Evolutionary conservation across 495 filamentous ascomycete species (phyloP), one percentile per base, ranked within the genome.

Genomic region (Penicillium coprophilum): DNA sequence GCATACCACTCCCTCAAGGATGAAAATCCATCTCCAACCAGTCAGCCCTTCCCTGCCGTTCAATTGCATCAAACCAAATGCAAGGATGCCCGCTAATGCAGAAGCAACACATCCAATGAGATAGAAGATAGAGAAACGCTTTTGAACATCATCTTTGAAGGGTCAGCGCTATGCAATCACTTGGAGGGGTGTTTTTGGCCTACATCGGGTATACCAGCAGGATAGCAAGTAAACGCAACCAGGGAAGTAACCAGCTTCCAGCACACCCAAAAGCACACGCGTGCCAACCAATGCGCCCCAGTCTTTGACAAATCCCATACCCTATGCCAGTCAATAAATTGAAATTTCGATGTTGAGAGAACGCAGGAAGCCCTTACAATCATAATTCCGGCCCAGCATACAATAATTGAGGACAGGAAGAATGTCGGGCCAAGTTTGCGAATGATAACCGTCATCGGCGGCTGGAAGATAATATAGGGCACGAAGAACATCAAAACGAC

Each of bases 21-120:
- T 83, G 66, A 87, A 85, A 34, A 82, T 82, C 84, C 84, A 86
- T 43, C 81, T 67, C 86, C 86, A 88, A 24, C 86, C 86, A 19
- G 59, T 65, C 6, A 82, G 61, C 0, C 75, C 77, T 15, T 71
- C 66, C 0, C 70, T 61, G 6, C 81, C 81, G 13, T 73, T 62
- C 71, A 85, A 71, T 56, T 85, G 80, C 79, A 84, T 84, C 55
- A 88, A 63, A 7, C 85, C 85, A 48, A 80, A 87, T 12, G 86
- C 84, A 10, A 89, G 65, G 48, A 89, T 86, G 60, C 85, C 85
- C 0, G 78, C 69, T 61, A 85, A 79, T 0, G 80, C 85, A 17
- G 81, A 80, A 10, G 86, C 85, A 2, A 85, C 72, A 43, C 77
- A 83, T 43, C 85, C 84, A 48, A 87, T 77, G 24, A 87, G 71